Base-by-base conservation (phyloP, 2,329 filamentous ascomycete species). In the Chaetomium globosum region DNA sequence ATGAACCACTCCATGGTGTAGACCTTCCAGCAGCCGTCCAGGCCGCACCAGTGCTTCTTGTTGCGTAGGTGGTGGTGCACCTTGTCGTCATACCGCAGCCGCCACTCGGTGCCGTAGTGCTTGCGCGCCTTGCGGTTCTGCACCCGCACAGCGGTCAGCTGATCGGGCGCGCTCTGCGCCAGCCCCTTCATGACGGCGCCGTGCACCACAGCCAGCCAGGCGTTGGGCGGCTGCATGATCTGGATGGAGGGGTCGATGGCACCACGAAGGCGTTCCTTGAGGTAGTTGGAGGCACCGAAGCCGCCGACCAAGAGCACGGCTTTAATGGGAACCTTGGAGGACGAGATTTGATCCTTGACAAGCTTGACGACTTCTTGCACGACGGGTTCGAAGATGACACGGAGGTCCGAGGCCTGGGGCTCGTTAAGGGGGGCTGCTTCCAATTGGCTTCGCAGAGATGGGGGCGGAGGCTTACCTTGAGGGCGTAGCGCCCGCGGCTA, bases 131-230 rank as follows among this genome's bases (percentile, higher is more conserved):
- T 75, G 61, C 80, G 75, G 43, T 78, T 78, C 66, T 75, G 74
- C 33, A 82, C 73, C 57, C 73, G 75, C 57, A 82, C 77, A 59
- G 74, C 71, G 12, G 75, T 76, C 31, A 75, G 74, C 12, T 71
- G 69, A 9, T 76, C 74, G 0, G 78, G 75, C 1, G 74, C 73
- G 33, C 71, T 72, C 23, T 76, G 74, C 1, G 78, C 76, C 1
- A 83, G 72, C 1, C 81, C 81, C 70, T 80, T 82, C 75, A 83
- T 80, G 5, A 81, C 80, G 16, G 83, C 83, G 7, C 83, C 83
- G 39, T 80, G 80, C 1, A 82, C 81, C 6, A 85, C 80, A 1
- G 82, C 80, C 1, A 77, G 76, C 82, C 82, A 85, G 3, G 80
- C 78, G 65, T 80, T 79, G 16, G 78, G 74, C 0, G 83, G 82